Conservation (phyloP, 2,329 filamentous ascomycete species). For the Colletotrichum plurivorum region DNA sequence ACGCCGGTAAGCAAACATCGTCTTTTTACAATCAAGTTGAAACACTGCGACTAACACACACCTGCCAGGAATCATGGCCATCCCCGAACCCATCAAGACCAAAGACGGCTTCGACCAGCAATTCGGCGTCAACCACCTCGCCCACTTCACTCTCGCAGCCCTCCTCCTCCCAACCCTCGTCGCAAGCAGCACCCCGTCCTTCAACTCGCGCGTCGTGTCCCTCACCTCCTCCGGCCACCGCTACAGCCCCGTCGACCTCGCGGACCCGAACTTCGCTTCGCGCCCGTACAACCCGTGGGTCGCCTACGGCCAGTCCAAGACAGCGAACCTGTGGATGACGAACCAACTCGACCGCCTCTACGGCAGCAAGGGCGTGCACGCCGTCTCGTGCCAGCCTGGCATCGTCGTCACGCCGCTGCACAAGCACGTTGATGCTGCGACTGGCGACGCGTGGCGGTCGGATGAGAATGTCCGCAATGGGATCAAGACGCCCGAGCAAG, state of each 20-base stretch:
- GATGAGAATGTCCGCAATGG: neutral
- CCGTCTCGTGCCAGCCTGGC: constrained; percentile 59
- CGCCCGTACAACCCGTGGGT: constrained; percentile 49
- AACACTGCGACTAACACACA: neutral
- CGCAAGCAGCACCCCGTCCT: constrained; percentile 51
- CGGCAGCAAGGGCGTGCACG: constrained; percentile 56
- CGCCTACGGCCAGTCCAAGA: constrained; percentile 61
- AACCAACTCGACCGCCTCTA: constrained; percentile 63
- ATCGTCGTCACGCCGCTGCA: constrained; percentile 46
- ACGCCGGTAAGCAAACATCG: constrained; percentile 50
- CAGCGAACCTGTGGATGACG: constrained; percentile 62
- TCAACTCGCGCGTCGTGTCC: constrained; percentile 61
- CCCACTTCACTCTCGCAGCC: constrained; percentile 67
- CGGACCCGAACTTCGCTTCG: constrained; percentile 51
- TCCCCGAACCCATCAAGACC: constrained; percentile 36
- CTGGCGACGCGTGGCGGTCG: neutral
- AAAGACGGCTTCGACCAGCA: constrained; percentile 52
- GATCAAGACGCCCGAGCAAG: constrained; percentile 51
- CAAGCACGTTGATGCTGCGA: constrained; percentile 36
- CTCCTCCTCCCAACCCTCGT: constrained; percentile 61
- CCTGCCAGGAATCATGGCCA: constrained; percentile 34
- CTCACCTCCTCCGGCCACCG: constrained; percentile 61
- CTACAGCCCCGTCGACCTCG: constrained; percentile 47
- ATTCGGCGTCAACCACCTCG: constrained; percentile 67
- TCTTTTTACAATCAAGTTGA: fast-evolving